phyloP scores from a whole-genome alignment of 1,139 yeast species.

The Pichia sp. region DNA sequence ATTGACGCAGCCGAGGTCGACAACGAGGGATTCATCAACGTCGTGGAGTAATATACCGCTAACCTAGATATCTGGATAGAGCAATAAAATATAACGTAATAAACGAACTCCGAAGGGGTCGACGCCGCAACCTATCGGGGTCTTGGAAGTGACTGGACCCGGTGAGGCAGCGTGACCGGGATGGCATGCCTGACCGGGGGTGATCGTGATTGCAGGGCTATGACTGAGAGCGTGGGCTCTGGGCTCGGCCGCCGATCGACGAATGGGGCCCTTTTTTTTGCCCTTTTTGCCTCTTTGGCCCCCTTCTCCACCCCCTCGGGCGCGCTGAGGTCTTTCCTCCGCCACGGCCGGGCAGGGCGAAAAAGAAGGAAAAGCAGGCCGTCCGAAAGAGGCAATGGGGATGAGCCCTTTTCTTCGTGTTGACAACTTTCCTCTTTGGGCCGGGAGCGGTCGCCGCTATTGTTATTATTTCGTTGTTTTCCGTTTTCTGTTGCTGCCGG shows the following conservation, averaged over 20 bases:
- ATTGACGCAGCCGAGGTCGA: conserved; percentile 15
- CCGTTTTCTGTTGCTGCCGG: conserved; percentile 1
- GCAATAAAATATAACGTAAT: no score
- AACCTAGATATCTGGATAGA: no score
- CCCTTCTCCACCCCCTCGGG: no score
- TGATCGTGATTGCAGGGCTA: no score
- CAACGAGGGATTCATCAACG: conserved; percentile 3
- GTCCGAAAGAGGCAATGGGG: conserved; percentile 4
- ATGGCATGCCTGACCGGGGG: no score
- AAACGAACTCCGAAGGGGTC: no score
- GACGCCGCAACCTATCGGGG: no score
- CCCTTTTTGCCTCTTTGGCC: no score
- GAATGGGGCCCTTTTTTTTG: background rate
- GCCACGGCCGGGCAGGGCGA: background rate
- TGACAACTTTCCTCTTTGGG: conserved; percentile 10
- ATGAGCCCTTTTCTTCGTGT: conserved; percentile 5
- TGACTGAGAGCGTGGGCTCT: no score
- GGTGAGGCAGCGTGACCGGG: no score
- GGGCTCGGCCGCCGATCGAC: no score
- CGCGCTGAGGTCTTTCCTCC: background rate
- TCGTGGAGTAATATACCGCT: background rate
- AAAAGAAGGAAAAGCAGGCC: background rate
- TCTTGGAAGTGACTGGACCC: no score
- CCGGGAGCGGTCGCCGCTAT: background rate
- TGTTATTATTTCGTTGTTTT: background rate